Percentiles rank a stretch among this genome's conserved stretches.
phyloP scores from a whole-genome alignment of 768 basidiomycete genomes.

The Naganishia kalamii region DNA sequence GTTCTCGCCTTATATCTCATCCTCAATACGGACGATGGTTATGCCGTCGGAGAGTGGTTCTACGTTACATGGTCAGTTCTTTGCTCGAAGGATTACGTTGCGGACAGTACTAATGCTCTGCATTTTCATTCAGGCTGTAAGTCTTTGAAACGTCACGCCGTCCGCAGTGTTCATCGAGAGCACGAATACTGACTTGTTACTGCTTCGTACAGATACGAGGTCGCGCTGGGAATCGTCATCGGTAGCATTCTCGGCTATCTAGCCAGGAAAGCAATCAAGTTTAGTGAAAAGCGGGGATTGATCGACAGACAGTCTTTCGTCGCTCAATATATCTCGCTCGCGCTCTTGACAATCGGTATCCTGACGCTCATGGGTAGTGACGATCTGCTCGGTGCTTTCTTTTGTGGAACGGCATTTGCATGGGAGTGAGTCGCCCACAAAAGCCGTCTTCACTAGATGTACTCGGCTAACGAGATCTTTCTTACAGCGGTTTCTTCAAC shows the following conservation, averaged over 20 bases:
- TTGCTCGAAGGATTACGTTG: slow-evolving; percentile 50
- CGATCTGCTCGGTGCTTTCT: slow-evolving; percentile 88
- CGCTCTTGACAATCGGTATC: slow-evolving; percentile 52
- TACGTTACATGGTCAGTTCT: slow-evolving; percentile 64
- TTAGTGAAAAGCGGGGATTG: slow-evolving; percentile 74
- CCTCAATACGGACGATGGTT: slow-evolving; percentile 57
- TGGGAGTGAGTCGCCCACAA: slow-evolving; percentile 71
- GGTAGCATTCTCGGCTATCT: slow-evolving; percentile 67
- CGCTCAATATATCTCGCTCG: slow-evolving; percentile 58
- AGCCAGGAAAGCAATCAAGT: slow-evolving; percentile 87
- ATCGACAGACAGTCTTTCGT: slow-evolving; percentile 93
- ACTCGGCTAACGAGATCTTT: neutral
- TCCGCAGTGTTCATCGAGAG: neutral
- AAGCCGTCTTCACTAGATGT: neutral
- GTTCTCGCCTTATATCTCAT: slow-evolving; percentile 73
- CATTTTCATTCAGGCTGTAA: slow-evolving; percentile 10
- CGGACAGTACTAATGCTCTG: slow-evolving; percentile 14
- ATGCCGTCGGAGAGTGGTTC: slow-evolving; percentile 74
- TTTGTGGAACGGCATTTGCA: slow-evolving; percentile 90
- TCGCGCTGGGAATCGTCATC: slow-evolving; percentile 66
- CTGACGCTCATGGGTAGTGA: slow-evolving; percentile 81
- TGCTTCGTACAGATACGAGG: slow-evolving; percentile 57
- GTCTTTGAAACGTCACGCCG: neutral
- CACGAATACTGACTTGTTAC: neutral
- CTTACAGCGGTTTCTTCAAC: slow-evolving; percentile 48